These are phyloP conservation scores for Penicillium mononematosum DNA, from an alignment of 495 filamentous ascomycete genomes.

Conservation along the genomic window DNA sequence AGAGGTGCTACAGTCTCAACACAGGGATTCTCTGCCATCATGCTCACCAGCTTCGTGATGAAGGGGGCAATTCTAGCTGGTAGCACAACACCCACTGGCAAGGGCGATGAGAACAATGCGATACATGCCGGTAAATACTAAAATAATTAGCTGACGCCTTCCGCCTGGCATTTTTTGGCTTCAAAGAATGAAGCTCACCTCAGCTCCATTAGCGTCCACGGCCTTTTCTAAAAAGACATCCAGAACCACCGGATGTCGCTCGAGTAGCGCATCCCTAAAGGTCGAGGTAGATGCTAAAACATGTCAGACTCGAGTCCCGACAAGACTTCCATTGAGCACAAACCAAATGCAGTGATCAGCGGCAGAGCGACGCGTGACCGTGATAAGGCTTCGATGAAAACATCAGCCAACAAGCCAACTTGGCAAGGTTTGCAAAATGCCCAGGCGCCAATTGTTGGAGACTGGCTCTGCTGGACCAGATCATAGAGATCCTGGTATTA, in stretches of 20 bases:
- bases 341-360: conserved; percentile 44
- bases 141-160: conserved; percentile 6
- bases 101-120: conserved; percentile 42
- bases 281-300: conserved; percentile 24
- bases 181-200: conserved; percentile 31
- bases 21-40: conserved; percentile 36
- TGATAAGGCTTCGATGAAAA: conserved; percentile 46
- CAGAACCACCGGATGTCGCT: conserved; percentile 41
- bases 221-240: conserved; percentile 43
- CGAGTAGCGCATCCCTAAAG: conserved; percentile 43
- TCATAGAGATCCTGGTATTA: conserved; percentile 39
- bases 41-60: conserved; percentile 35
- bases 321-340: conserved; percentile 1
- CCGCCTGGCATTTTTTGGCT: not conserved
- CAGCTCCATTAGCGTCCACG: conserved; percentile 25
- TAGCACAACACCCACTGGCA: conserved; percentile 32
- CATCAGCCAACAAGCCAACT: conserved; percentile 38
- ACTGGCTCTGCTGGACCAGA: conserved; percentile 22
- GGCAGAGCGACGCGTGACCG: conserved; percentile 40
- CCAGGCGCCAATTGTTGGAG: conserved; percentile 35
- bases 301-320: conserved; percentile 7
- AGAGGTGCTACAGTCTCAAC: conserved; percentile 45
- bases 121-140: conserved; percentile 43
- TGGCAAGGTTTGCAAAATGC: conserved; percentile 48
- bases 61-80: conserved; percentile 47